Base-by-base conservation (phyloP, 768 basidiomycete species). In the Phlebiopsis flavidoalba region DNA sequence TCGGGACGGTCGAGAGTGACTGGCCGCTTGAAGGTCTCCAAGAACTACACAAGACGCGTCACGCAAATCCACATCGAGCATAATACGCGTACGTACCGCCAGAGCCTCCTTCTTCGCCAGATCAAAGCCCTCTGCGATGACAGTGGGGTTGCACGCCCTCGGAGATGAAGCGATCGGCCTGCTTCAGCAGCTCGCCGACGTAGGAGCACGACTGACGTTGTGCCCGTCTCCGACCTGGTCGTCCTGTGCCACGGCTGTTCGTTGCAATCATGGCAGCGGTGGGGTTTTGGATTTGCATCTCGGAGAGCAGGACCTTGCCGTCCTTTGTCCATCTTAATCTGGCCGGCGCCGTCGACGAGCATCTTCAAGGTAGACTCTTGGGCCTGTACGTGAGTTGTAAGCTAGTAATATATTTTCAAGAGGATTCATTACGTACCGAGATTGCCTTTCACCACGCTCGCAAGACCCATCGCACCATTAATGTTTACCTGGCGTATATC, bases 271-370 rank as follows among this genome's bases (percentile, higher is more conserved):
- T 96, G 35, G 97, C 95, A 17, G 97, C 97, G 3, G 97, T 98
- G 33, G 97, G 97, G 73, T 99, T 98, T 76, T 93, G 91, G 67
- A 99, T 99, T 78, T 98, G 97, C 97, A 99, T 99, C 78, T 99
- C 97, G 46, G 95, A 96, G 60, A 99, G 81, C 59, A 99, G 77
- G 46, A 98, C 96, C 78, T 99, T 99, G 64, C 97, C 97, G 70
- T 98, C 97, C 80, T 98, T 99, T 65, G 97, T 98, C n/a, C 92
- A 99, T 95, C 83, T 98, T 99, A 75, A 99, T 95, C 77, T 95
- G 92, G 10, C 97, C 97, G 14, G 95, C 82, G 59, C 97, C 97
- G 75, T 98, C 97, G 47, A 99, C 97, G 56, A 99, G 87, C 96
- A 99, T 98, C 81, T 99, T 99, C 66, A 98, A 83, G 0, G 97